Evolutionary conservation across 208 protist species (phyloP), one percentile per base, ranked within the genome.

Genomic region (Zelonia costaricensis): DNA sequence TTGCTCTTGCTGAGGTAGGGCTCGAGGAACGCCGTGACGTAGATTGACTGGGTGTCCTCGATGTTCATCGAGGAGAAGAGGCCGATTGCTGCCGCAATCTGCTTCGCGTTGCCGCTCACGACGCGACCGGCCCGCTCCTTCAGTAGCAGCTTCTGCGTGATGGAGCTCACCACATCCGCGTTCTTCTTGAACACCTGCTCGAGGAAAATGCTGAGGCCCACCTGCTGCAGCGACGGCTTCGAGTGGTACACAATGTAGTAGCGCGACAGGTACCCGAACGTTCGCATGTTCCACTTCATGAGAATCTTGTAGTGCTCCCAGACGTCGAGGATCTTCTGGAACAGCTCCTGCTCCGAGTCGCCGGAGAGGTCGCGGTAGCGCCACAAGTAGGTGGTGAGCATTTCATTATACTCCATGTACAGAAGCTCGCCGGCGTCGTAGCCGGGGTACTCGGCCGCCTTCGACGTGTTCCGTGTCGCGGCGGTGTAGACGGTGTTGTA

Each of bases 401-500:
- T 93, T 65, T 93, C 84, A 58, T 96, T 85, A 71, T 88, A 96
- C 49, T 96, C 86, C 72, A 91, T 91, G 69, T 93, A 96, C 49
- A 96, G 72, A 18, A 93, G 51, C 33, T 93, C 84, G 40, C 82
- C 80, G 5, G 78, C 79, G 30, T 86, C 75, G 49, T 83, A 92
- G 40, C 83, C 83, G 16, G 77, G 71, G 40, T 75, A 81, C 53
- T 80, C 68, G 6, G 73, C 68, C 6, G 69, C 60, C 27, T 77
- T 80, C 22, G 68, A 75, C 25, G 78, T 80, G 22, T 82, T 88
- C 10, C 85, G 84, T 39, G 86, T 93, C 13, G 85, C 86, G 4
- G 79, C 82, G 0, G 65, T 92, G 67, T 93, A 96, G 2, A 96
- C 91, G 0, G 86, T 93, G 52, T 69, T 81, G 54, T 94, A 96